Base-by-base conservation (phyloP, 2,329 filamentous ascomycete species). In the Aspergillus sergii region DNA sequence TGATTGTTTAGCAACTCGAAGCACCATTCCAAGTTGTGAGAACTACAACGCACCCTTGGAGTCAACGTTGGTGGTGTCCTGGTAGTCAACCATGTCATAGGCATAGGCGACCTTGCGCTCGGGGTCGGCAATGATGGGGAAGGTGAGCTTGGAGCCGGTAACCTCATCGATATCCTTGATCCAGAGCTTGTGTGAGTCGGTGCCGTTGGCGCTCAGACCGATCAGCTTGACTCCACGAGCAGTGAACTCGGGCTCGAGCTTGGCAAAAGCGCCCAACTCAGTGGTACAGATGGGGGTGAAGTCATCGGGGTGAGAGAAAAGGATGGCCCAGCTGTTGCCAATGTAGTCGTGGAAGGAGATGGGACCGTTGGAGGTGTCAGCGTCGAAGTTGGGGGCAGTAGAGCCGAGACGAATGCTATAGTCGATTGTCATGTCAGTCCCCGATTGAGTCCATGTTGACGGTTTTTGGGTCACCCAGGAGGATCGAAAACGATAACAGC, bases 221-320 rank as follows among this genome's bases (percentile, higher is more conserved):
- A 97, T 94, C 81, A 97, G 88, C 88, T 97, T 94, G 74, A 94
- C 92, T 71, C 88, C 89, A 72, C 93, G 90, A 84, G 91, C 92
- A 77, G 88, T 86, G 82, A 97, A 97, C 82, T 97, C 93, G 73
- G 89, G 88, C 84, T 93, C 89, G 68, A 97, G 88, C 83, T 94
- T 95, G 74, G 94, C 92, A 75, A 97, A 96, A 69, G 93, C 94
- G 70, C 94, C 94, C 67, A 97, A 90, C 85, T 97, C 94, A 62
- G 93, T 97, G 73, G 94, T 97, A 86, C 94, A 97, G 66, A 97
- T 94, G 67, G 94, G 94, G 7, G 94, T 97, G 85, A 92, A 97
- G 82, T 97, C 94, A 73, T 78, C 78, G 50, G 89, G 88, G 80
- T 91, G 88, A 51, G 88, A 90, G 84, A 91, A 91, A 69, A 91